A percentile compares a stretch with the other conserved stretches of the same genome.
phyloP scores from a whole-genome alignment of 352 stramenopile genomes.

The Phytopythium ostracodes region DNA sequence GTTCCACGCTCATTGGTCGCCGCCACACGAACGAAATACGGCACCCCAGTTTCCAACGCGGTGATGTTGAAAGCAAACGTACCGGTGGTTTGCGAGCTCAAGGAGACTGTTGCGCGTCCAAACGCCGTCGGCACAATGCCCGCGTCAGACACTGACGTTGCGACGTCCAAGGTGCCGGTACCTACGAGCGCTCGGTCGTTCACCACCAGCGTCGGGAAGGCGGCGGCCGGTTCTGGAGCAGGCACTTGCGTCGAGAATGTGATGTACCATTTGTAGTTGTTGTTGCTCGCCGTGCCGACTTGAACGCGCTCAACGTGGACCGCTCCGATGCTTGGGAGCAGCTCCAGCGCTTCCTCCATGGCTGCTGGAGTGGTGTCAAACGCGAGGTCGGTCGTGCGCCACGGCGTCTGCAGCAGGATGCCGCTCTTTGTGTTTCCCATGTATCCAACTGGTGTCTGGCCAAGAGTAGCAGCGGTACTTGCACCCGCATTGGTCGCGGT shows the following conservation, averaged over 20 bases:
- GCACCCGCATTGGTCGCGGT: slow-evolving; percentile 22
- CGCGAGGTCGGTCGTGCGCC: slow-evolving; percentile 48
- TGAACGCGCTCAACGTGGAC: slow-evolving; percentile 88
- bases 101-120: slow-evolving; percentile 22
- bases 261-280: slow-evolving; percentile 87
- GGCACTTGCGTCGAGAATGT: slow-evolving; percentile 82
- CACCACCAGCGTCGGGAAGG: slow-evolving; percentile 38
- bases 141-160: slow-evolving; percentile 12
- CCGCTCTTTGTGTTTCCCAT: slow-evolving; percentile 38
- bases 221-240: slow-evolving; percentile 3
- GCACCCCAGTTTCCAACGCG: slow-evolving; percentile 37
- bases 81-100: slow-evolving; percentile 4
- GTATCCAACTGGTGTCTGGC: slow-evolving; percentile 26
- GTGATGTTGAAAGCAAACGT: slow-evolving; percentile 52
- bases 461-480: slow-evolving; percentile 22
- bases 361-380: slow-evolving; percentile 52
- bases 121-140: slow-evolving; percentile 40
- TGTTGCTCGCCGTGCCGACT: slow-evolving; percentile 31
- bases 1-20: slow-evolving; percentile 81
- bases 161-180: slow-evolving; percentile 22
- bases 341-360: slow-evolving; percentile 80
- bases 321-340: slow-evolving; percentile 84
- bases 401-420: slow-evolving; percentile 41
- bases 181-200: slow-evolving; percentile 50
- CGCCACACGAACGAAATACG: slow-evolving; percentile 81